phyloP scores from a whole-genome alignment of 306 rosid genomes.

The Castanospermum australe region DNA sequence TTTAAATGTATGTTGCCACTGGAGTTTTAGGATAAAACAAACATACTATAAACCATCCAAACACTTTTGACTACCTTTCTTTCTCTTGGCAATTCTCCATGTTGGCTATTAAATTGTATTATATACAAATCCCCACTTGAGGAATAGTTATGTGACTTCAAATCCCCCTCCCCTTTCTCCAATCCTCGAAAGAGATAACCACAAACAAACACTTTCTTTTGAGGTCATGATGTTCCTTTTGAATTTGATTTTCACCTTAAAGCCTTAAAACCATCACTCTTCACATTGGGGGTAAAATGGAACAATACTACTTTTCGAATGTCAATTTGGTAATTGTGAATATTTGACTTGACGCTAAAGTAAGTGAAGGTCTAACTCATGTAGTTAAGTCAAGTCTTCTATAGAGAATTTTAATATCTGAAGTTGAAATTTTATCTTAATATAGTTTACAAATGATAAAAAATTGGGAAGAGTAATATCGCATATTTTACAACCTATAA shows the following conservation, averaged over 20 bases:
- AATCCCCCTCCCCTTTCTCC: too few relatives aligned
- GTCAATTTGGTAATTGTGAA: background rate
- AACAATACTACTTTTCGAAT: background rate
- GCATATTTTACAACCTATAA: too few relatives aligned
- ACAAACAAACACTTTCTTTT: slow-evolving; percentile 29
- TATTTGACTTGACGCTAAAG: background rate
- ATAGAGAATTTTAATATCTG: too few relatives aligned
- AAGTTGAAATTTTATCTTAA: too few relatives aligned
- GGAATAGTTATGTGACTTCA: too few relatives aligned
- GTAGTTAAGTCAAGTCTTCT: too few relatives aligned
- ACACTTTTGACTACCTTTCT: slow-evolving; percentile 27
- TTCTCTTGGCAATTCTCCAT: slow-evolving; percentile 19
- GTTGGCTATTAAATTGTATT: slow-evolving; percentile 7
- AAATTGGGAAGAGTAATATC: too few relatives aligned
- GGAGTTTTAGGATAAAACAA: too few relatives aligned
- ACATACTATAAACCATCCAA: slow-evolving; percentile 26
- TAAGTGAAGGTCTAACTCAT: background rate
- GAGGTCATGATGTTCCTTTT: slow-evolving; percentile 16
- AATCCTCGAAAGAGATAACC: slow-evolving; percentile 19
- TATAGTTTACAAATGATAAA: too few relatives aligned
- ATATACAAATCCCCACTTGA: slow-evolving; percentile 24
- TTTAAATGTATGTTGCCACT: too few relatives aligned
- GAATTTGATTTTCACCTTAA: background rate
- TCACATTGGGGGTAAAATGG: background rate
- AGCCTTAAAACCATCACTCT: background rate